Conservation (phyloP, 441 rosid genomes). For the Pelargonium australe region DNA sequence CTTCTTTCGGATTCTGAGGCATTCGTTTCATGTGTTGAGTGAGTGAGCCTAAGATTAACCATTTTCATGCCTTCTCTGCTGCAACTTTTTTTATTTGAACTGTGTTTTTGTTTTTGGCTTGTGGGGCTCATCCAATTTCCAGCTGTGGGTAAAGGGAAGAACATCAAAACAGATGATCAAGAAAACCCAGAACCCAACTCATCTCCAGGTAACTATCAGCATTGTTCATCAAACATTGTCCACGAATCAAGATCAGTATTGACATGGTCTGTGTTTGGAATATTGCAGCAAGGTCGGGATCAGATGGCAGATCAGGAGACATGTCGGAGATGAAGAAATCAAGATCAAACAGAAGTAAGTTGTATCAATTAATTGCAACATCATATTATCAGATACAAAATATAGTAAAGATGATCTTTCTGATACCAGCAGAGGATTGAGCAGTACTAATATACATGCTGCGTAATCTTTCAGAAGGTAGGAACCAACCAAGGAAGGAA, state of each 20-base stretch:
- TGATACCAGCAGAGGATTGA: neutral
- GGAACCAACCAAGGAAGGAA: neutral
- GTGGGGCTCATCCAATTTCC: too few species aligned
- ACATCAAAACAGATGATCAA: neutral
- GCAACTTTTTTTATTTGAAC: neutral
- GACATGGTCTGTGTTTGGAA: too few species aligned
- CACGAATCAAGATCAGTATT: too few species aligned
- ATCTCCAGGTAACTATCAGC: neutral
- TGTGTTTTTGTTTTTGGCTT: neutral
- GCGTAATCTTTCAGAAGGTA: neutral
- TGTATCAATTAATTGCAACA: neutral
- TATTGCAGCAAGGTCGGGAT: neutral
- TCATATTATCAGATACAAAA: neutral
- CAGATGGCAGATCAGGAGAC: slow-evolving; percentile 1
- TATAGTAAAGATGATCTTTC: neutral
- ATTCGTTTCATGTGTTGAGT: neutral
- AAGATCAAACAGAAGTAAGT: neutral
- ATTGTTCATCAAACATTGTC: too few species aligned
- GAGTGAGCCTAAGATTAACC: neutral
- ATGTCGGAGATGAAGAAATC: neutral
- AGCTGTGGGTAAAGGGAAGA: neutral
- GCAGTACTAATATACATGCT: neutral
- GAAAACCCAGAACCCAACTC: neutral
- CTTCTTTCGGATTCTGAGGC: neutral
- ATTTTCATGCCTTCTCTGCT: neutral